Evolutionary conservation across 176 grass and related monocot genomes (phyloP).

Genomic region (Urochloa ruziziensis): DNA sequence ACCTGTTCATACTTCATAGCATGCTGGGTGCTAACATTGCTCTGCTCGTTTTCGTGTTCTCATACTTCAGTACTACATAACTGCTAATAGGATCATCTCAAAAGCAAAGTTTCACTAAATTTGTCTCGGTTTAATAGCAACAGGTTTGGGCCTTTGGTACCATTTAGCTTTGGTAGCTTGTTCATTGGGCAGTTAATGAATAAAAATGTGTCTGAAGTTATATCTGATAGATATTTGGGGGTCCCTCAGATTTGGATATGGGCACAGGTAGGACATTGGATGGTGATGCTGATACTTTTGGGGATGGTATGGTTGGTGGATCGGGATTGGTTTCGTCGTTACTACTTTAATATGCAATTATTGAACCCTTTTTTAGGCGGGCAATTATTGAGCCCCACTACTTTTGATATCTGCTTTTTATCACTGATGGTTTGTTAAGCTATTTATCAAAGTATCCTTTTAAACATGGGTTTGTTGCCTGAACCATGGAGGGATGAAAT

Average conservation of each 20-base stretch:
- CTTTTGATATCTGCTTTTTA: not conserved
- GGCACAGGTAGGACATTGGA: not conserved
- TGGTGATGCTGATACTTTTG: constrained; percentile 26
- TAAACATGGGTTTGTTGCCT: not conserved
- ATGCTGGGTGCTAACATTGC: no score
- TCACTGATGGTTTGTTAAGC: not conserved
- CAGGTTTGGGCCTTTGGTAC: not conserved
- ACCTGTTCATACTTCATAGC: not conserved
- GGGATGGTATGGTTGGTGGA: constrained; percentile 13
- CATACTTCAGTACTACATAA: not conserved
- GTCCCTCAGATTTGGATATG: not conserved
- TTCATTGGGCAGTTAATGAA: not conserved
- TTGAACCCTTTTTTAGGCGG: not conserved
- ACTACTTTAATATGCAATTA: constrained; percentile 13
- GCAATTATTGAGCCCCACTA: not conserved
- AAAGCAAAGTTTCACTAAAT: not conserved
- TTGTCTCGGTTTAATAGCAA: no score
- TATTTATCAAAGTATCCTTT: not conserved
- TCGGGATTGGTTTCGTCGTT: constrained; percentile 14
- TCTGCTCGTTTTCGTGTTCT: not conserved
- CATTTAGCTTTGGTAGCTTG: not conserved
- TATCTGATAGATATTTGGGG: not conserved
- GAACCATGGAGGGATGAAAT: not conserved
- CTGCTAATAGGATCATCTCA: not conserved
- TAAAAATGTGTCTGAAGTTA: not conserved